These are phyloP conservation scores for Rhodamnia rubescens DNA, from an alignment of 345 rosid species.

Conservation along the genomic window DNA sequence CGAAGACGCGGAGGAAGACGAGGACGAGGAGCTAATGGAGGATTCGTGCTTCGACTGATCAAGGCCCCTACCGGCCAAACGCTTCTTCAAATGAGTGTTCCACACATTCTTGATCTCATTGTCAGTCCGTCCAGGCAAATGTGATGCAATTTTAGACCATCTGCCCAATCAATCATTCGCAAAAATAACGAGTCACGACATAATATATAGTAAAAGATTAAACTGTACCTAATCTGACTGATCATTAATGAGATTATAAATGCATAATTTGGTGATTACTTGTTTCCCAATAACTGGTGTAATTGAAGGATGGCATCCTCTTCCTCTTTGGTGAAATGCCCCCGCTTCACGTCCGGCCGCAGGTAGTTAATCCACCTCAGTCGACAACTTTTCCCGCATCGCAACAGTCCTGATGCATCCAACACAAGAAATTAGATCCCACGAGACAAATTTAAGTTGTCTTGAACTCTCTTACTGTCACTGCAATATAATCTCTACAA, in stretches of 20 bases:
- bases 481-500: neutral
- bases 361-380: conserved; percentile 89
- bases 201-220: neutral
- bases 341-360: conserved; percentile 80
- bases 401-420: conserved; percentile 35
- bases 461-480: neutral
- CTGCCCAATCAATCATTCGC: conserved; percentile 16
- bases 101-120: conserved; percentile 91
- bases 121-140: conserved; percentile 79
- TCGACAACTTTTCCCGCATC: conserved; percentile 95
- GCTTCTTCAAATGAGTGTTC: conserved; percentile 80
- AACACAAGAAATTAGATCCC: neutral
- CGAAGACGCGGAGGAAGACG: conserved; percentile 16
- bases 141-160: conserved; percentile 88
- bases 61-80: conserved; percentile 7
- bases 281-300: conserved; percentile 62
- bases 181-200: neutral
- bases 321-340: conserved; percentile 66
- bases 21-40: conserved; percentile 18
- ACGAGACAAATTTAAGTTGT: neutral
- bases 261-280: conserved; percentile 19
- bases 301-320: conserved; percentile 53
- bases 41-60: conserved; percentile 2
- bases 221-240: neutral
- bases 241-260: neutral